A percentile compares a stretch with the other conserved stretches of the same genome.
Conservation (phyloP, 768 basidiomycete genomes). For the Aureoboletus auriporus region DNA sequence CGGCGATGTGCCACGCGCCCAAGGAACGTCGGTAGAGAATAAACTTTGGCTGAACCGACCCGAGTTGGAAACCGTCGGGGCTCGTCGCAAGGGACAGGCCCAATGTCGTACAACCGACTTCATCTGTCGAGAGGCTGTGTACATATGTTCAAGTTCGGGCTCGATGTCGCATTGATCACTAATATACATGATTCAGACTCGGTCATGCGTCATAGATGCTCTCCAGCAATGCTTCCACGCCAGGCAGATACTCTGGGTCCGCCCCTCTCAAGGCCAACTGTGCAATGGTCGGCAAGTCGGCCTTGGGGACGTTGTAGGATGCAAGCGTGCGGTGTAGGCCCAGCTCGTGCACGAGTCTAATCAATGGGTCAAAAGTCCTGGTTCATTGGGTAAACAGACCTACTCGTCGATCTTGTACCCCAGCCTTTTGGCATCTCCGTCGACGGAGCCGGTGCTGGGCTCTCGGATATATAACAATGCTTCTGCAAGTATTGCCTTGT, state of each 20-base stretch:
- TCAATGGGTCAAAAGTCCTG: conserved; percentile 4
- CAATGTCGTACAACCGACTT: conserved; percentile 5
- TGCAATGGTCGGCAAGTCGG: conserved; percentile 53
- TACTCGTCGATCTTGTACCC: conserved; percentile 54
- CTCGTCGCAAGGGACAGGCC: conserved; percentile 8
- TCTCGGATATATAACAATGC: conserved; percentile 55
- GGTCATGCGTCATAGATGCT: conserved; percentile 33
- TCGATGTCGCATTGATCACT: no score
- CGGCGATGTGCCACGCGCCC: no score
- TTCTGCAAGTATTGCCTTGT: conserved; percentile 57
- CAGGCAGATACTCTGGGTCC: conserved; percentile 32
- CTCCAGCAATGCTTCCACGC: conserved; percentile 49
- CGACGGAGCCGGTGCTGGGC: conserved; percentile 58
- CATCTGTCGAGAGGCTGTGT: no score
- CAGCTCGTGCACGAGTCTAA: conserved; percentile 56
- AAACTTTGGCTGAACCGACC: no score
- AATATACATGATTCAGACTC: no score
- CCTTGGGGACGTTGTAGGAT: conserved; percentile 61
- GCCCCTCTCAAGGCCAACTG: conserved; percentile 22
- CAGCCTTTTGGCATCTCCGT: conserved; percentile 57
- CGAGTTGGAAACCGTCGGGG: conserved; percentile 6
- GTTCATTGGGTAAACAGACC: conserved; percentile 17
- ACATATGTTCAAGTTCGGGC: background rate
- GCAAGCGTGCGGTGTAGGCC: conserved; percentile 55
- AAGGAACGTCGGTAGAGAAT: no score